These are phyloP conservation scores for Penicilliopsis zonata DNA, from an alignment of 495 filamentous ascomycete genomes.

Conservation along the genomic window DNA sequence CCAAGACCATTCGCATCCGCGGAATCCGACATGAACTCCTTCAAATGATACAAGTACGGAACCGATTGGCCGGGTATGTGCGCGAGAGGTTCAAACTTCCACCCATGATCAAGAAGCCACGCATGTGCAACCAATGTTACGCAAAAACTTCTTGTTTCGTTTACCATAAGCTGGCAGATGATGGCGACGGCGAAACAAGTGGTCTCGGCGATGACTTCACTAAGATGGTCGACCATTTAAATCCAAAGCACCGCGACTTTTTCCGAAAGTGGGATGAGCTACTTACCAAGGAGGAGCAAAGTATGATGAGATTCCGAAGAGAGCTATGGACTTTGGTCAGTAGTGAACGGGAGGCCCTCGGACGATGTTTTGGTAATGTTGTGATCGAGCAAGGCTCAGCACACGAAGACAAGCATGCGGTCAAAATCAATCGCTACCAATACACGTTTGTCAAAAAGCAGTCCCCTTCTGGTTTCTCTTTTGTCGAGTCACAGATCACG, in stretches of 20 bases:
- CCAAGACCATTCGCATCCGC: slow-evolving; percentile 72
- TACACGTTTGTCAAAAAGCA: slow-evolving; percentile 71
- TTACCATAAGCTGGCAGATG: slow-evolving; percentile 85
- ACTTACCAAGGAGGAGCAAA: slow-evolving; percentile 86
- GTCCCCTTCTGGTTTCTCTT: slow-evolving; percentile 50
- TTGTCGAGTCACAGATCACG: slow-evolving; percentile 80
- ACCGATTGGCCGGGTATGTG: slow-evolving; percentile 72
- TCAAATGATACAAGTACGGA: slow-evolving; percentile 95
- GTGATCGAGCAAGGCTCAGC: slow-evolving; percentile 69
- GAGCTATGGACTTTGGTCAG: slow-evolving; percentile 96
- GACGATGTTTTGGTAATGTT: slow-evolving; percentile 63
- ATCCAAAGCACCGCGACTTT: slow-evolving; percentile 60
- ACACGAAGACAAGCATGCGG: slow-evolving; percentile 47
- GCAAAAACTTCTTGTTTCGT: slow-evolving; percentile 81
- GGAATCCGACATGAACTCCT: slow-evolving; percentile 74
- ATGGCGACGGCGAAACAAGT: slow-evolving; percentile 70
- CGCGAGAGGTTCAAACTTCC: slow-evolving; percentile 72
- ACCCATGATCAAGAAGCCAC: slow-evolving; percentile 67
- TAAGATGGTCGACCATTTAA: slow-evolving; percentile 62
- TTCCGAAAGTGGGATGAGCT: slow-evolving; percentile 91
- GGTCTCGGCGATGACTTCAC: slow-evolving; percentile 65
- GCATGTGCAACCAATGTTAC: slow-evolving; percentile 74
- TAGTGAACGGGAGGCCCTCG: slow-evolving; percentile 73
- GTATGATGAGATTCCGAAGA: slow-evolving; percentile 66
- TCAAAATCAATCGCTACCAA: slow-evolving; percentile 80